These are phyloP conservation scores for Eucalyptus leucophloia DNA, from an alignment of 345 rosid species.

Conservation along the genomic window DNA sequence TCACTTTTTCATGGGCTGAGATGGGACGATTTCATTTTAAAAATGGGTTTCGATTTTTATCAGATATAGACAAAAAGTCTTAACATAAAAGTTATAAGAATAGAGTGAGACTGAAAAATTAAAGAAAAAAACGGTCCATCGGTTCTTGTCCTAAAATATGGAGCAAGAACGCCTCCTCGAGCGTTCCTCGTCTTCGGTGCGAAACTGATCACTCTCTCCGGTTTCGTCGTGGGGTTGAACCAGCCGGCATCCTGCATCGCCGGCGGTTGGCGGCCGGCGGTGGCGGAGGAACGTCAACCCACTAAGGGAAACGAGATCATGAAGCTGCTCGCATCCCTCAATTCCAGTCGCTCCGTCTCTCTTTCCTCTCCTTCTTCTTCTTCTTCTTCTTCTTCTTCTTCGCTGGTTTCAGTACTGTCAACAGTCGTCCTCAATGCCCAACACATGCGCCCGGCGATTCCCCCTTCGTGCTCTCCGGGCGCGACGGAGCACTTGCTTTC, in stretches of 20 bases:
- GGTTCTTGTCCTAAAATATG: background rate
- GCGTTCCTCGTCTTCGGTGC: background rate
- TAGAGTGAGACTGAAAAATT: fast-evolving
- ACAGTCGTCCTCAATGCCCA: background rate
- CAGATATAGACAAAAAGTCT: too few species aligned
- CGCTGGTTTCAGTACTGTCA: background rate
- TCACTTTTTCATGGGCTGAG: too few species aligned
- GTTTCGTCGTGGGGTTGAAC: background rate
- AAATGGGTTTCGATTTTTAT: too few species aligned
- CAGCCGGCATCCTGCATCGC: background rate
- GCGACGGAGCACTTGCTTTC: conserved; percentile 11
- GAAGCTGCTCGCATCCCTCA: background rate
- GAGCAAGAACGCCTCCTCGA: background rate
- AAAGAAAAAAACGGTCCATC: background rate
- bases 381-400: background rate
- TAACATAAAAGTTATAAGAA: too few species aligned
- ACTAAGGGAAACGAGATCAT: background rate
- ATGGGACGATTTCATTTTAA: too few species aligned
- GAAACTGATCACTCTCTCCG: background rate
- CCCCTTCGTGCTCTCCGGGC: background rate
- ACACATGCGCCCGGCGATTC: background rate
- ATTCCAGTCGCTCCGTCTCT: background rate
- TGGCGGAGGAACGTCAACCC: background rate
- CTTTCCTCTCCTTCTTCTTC: background rate
- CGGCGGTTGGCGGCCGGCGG: background rate